Percentiles rank a stretch among this genome's conserved stretches.
These are phyloP conservation scores for Didymella pomorum DNA, from an alignment of 2,329 filamentous ascomycete genomes.

Conservation along the genomic window DNA sequence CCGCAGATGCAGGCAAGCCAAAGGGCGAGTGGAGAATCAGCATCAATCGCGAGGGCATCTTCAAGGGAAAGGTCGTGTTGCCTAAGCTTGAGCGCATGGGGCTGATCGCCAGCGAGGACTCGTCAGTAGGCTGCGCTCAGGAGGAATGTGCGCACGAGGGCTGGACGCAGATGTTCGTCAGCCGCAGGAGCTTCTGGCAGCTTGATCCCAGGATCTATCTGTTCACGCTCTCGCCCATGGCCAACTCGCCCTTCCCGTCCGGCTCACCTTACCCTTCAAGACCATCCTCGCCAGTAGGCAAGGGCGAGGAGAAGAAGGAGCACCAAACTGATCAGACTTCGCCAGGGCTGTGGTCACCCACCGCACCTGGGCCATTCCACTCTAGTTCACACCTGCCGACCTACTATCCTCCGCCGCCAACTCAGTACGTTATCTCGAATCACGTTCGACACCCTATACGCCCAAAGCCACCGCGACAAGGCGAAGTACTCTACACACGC, in stretches of 20 bases:
- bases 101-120: slow-evolving; percentile 77
- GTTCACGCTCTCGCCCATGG: slow-evolving; percentile 76
- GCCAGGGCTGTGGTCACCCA: slow-evolving; percentile 52
- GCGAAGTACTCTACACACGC: slow-evolving; percentile 88
- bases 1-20: slow-evolving; percentile 73
- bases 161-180: slow-evolving; percentile 85
- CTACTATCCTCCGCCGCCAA: slow-evolving; percentile 84
- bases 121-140: slow-evolving; percentile 72
- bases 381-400: slow-evolving; percentile 87
- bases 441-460: slow-evolving; percentile 84
- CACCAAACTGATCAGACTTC: slow-evolving; percentile 43
- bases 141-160: slow-evolving; percentile 69
- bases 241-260: slow-evolving; percentile 58
- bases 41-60: slow-evolving; percentile 85
- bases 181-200: slow-evolving; percentile 88
- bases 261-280: slow-evolving; percentile 61
- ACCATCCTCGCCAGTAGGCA: slow-evolving; percentile 58
- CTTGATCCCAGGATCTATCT: slow-evolving; percentile 85
- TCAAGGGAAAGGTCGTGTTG: slow-evolving; percentile 81
- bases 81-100: slow-evolving; percentile 96
- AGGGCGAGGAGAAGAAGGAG: slow-evolving; percentile 37
- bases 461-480: slow-evolving; percentile 87
- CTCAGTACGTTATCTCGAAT: slow-evolving; percentile 82
- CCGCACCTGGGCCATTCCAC: slow-evolving; percentile 72
- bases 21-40: slow-evolving; percentile 86